Percentiles rank a stretch among this genome's conserved stretches.
Conservation (phyloP, 2,329 filamentous ascomycete species). For the Verticillium klebahnii region DNA sequence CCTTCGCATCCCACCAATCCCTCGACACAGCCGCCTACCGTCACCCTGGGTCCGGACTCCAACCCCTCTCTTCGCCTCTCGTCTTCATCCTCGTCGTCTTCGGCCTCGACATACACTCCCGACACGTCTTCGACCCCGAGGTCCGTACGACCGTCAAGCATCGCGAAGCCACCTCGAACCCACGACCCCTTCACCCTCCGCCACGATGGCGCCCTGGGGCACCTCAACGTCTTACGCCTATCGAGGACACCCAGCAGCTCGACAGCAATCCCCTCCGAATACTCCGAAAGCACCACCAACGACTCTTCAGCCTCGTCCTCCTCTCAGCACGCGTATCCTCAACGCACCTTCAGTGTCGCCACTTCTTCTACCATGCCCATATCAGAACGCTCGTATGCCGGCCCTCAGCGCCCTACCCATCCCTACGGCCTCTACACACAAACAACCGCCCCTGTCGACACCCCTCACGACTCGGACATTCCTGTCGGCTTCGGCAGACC, state of each 20-base stretch:
- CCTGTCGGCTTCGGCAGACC: constrained; percentile 70
- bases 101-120: constrained; percentile 9
- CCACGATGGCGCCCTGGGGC: constrained; percentile 37
- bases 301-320: constrained; percentile 73
- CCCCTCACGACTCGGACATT: constrained; percentile 35
- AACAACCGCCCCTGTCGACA: constrained; percentile 60
- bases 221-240: constrained; percentile 11
- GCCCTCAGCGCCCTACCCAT: constrained; percentile 67
- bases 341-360: constrained; percentile 65
- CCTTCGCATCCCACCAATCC: constrained; percentile 18
- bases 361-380: constrained; percentile 65
- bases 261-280: constrained; percentile 31
- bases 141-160: constrained; percentile 46
- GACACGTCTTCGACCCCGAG: constrained; percentile 13
- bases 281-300: constrained; percentile 60
- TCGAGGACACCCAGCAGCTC: constrained; percentile 24
- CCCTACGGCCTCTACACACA: constrained; percentile 87
- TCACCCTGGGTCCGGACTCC: constrained; percentile 1
- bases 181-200: constrained; percentile 47
- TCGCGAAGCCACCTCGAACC: constrained; percentile 45
- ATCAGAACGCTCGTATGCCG: constrained; percentile 53
- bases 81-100: neutral
- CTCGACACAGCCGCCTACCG: constrained; percentile 10
- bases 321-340: constrained; percentile 80
- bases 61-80: neutral